These are phyloP conservation scores for Amanita brunnescens DNA, from an alignment of 768 basidiomycete genomes.

Conservation along the genomic window DNA sequence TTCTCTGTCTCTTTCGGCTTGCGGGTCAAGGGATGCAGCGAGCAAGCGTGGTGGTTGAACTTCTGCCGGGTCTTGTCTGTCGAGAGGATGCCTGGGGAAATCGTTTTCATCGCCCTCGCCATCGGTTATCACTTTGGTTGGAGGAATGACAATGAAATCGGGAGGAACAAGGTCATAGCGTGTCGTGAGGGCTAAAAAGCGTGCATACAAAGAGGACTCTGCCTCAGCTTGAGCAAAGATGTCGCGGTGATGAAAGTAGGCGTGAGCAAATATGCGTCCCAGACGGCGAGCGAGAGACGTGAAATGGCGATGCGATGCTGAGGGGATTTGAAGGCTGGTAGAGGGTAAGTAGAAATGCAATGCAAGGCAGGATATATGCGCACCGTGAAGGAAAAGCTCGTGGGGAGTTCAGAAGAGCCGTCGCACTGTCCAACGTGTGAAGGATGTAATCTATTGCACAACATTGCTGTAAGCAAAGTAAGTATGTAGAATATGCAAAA, in stretches of 20 bases:
- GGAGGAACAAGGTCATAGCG: slow-evolving; percentile 75
- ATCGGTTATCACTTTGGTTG: slow-evolving; percentile 12
- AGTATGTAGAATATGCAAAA: not conserved
- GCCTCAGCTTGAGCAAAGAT: slow-evolving; percentile 86
- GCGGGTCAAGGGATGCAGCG: slow-evolving; percentile 30
- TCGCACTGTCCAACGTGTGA: slow-evolving; percentile 90
- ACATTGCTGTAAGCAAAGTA: slow-evolving; percentile 54
- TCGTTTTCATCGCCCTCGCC: slow-evolving; percentile 13
- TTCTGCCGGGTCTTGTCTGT: slow-evolving; percentile 5
- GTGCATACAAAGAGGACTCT: slow-evolving; percentile 83
- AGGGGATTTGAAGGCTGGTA: slow-evolving; percentile 69
- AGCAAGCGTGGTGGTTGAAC: slow-evolving; percentile 32
- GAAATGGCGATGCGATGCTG: slow-evolving; percentile 80
- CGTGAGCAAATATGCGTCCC: slow-evolving; percentile 93
- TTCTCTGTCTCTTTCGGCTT: slow-evolving; percentile 4
- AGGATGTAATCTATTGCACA: slow-evolving; percentile 96
- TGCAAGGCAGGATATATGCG: slow-evolving; percentile 8
- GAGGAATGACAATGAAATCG: slow-evolving; percentile 79
- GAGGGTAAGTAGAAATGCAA: not conserved
- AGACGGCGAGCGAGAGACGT: slow-evolving; percentile 83
- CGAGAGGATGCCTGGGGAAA: slow-evolving; percentile 11
- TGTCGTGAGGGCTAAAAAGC: slow-evolving; percentile 77
- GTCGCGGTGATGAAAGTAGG: slow-evolving; percentile 92
- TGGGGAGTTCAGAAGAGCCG: slow-evolving; percentile 83
- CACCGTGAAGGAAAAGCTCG: slow-evolving; percentile 89